phyloP scores from a whole-genome alignment of 208 protist genomes.

The Phytomonas francai region DNA sequence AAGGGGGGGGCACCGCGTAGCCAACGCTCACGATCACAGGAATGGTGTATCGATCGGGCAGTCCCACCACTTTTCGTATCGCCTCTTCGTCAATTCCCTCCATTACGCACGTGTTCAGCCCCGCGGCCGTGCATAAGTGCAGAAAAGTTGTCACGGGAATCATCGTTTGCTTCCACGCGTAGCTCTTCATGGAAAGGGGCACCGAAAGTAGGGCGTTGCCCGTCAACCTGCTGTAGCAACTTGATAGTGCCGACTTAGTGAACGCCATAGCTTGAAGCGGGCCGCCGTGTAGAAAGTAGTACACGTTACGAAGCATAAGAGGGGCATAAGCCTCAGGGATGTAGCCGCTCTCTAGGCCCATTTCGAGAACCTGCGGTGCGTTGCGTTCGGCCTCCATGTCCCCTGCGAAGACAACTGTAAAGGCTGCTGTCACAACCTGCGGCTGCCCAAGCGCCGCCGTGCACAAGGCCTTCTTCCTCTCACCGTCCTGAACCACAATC shows the following conservation, averaged over 20 bases:
- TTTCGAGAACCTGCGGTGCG: conserved; percentile 52
- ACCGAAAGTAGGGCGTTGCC: conserved; percentile 54
- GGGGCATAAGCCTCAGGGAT: conserved; percentile 14
- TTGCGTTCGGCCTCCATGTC: conserved; percentile 57
- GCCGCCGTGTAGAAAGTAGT: conserved; percentile 65
- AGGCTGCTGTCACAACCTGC: conserved; percentile 57
- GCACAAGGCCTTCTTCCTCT: conserved; percentile 30
- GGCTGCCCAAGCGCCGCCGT: conserved; percentile 55
- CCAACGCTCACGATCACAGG: conserved; percentile 75
- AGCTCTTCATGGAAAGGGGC: conserved; percentile 50
- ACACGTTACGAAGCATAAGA: conserved; percentile 55
- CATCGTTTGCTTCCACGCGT: conserved; percentile 88
- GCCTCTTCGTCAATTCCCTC: conserved; percentile 82
- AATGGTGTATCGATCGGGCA: conserved; percentile 70
- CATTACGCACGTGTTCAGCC: conserved; percentile 64
- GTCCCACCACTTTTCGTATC: conserved; percentile 48
- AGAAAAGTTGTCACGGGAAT: conserved; percentile 75
- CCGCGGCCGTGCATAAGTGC: conserved; percentile 46
- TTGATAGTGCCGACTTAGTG: conserved; percentile 40
- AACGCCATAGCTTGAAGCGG: conserved; percentile 40
- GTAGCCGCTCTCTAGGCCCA: conserved; percentile 51
- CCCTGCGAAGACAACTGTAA: conserved; percentile 68
- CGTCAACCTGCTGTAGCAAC: conserved; percentile 45
- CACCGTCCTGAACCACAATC: conserved; percentile 58
- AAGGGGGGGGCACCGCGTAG: conserved; percentile 16